phyloP scores from a whole-genome alignment of 208 protist genomes.

The Naegleria lovaniensis region DNA sequence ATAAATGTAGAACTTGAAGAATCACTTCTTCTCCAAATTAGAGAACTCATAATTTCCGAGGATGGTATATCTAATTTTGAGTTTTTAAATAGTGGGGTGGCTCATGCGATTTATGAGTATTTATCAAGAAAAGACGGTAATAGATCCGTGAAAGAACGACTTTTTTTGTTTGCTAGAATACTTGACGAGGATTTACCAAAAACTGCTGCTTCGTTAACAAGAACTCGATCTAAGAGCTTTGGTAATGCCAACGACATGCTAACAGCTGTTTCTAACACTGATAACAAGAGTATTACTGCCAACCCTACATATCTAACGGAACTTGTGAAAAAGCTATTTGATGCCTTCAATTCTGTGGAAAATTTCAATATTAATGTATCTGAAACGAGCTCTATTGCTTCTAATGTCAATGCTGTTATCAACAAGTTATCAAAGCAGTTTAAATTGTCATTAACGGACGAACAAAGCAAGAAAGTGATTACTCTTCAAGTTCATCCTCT shows the following conservation, averaged over 20 bases:
- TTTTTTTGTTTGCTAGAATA: not conserved
- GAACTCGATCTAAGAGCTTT: not conserved
- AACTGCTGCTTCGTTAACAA: not conserved
- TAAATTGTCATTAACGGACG: not conserved
- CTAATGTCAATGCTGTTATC: not conserved
- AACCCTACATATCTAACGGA: not conserved
- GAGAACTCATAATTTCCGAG: not conserved
- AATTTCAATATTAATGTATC: not conserved
- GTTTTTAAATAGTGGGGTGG: not conserved
- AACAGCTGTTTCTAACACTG: not conserved
- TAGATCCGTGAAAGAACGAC: not conserved
- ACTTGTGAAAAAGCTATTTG: not conserved
- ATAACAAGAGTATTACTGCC: not conserved
- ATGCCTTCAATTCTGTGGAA: not conserved
- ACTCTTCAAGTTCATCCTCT: not conserved
- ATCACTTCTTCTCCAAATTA: not conserved
- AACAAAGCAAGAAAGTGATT: not conserved
- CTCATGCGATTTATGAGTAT: not conserved
- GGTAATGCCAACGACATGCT: not conserved
- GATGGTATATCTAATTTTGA: not conserved
- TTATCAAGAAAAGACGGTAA: not conserved
- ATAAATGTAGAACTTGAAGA: not conserved
- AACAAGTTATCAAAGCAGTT: not conserved
- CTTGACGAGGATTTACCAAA: not conserved
- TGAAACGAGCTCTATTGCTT: not conserved